Evolutionary conservation across 75 land plant species (phyloP).

Genomic region (Sequoia sempervirens): DNA sequence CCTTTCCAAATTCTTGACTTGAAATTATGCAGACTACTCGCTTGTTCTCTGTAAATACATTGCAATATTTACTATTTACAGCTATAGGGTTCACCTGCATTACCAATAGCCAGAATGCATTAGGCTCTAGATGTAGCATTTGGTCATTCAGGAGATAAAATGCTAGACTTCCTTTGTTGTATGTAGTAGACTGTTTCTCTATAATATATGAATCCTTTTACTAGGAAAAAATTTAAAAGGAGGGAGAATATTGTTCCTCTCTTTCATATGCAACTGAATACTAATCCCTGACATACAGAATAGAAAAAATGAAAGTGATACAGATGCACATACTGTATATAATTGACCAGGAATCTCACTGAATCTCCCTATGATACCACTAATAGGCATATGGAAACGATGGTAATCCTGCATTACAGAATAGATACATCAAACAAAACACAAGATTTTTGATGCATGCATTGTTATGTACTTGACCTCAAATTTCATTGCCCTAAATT

Average conservation of each 20-base stretch:
- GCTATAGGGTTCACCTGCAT: conserved; percentile 94
- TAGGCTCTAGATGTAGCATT: not conserved
- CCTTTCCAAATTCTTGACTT: conserved; percentile 85
- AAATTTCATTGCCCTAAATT: not conserved
- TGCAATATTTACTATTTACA: conserved; percentile 94
- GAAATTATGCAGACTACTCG: conserved; percentile 73
- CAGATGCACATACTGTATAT: conserved; percentile 57
- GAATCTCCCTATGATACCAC: conserved; percentile 56
- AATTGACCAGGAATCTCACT: conserved; percentile 72
- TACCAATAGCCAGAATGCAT: not conserved
- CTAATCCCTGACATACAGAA: conserved; percentile 6
- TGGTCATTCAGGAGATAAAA: not conserved
- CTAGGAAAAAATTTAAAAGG: not conserved
- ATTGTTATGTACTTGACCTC: not conserved
- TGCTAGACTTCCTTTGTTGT: not conserved
- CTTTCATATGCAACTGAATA: conserved; percentile 1
- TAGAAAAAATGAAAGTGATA: not conserved
- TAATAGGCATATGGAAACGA: conserved; percentile 83
- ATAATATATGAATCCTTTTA: not conserved
- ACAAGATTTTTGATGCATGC: not conserved
- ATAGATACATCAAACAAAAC: not conserved
- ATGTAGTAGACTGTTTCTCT: not conserved
- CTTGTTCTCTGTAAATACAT: conserved; percentile 96
- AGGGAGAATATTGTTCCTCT: not conserved
- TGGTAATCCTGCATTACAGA: conserved; percentile 76